phyloP scores from a whole-genome alignment of 345 rosid species.

The Rhodamnia rubescens region DNA sequence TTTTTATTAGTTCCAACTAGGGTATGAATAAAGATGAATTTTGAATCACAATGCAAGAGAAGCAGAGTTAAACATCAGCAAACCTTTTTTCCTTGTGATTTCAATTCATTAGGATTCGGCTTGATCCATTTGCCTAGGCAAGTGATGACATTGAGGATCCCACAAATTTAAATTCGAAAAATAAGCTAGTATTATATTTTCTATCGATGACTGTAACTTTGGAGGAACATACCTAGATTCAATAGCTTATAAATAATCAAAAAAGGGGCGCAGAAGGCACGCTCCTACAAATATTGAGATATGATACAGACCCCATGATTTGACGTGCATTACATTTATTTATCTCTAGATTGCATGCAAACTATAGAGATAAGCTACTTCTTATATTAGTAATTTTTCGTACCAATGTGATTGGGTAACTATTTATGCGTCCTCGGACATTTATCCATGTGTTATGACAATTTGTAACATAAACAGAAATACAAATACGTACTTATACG shows the following conservation, averaged over 20 bases:
- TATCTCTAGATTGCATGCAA: background rate
- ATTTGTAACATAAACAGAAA: background rate
- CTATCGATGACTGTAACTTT: background rate
- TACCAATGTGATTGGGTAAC: background rate
- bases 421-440: background rate
- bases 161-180: background rate
- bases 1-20: background rate
- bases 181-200: background rate
- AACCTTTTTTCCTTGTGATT: background rate
- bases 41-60: background rate
- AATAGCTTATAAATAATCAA: background rate
- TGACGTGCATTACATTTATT: background rate
- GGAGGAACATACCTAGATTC: background rate
- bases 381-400: background rate
- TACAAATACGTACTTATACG: background rate
- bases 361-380: background rate
- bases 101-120: background rate
- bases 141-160: background rate
- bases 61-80: background rate
- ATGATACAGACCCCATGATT: background rate
- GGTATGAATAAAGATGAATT: background rate
- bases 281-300: background rate
- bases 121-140: background rate
- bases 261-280: background rate
- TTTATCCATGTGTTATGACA: background rate